These are phyloP conservation scores for Schoenoplectus tabernaemontani DNA, from an alignment of 202 grass and related monocot genomes.

Conservation along the genomic window DNA sequence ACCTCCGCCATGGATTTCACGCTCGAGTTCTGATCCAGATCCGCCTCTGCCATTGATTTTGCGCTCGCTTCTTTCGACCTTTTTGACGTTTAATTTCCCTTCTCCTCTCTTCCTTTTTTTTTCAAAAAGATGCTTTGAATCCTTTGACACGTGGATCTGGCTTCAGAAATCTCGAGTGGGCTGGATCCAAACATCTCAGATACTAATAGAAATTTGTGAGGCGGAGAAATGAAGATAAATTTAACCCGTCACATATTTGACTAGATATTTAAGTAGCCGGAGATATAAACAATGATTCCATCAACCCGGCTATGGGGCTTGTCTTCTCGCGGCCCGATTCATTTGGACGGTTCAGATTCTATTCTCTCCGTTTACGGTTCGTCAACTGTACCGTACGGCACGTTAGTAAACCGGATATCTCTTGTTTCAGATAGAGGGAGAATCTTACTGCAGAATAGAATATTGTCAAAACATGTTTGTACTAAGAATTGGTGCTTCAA, in stretches of 20 bases:
- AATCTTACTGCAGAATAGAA: neutral
- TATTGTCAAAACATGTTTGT: too few relatives aligned
- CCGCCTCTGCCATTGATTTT: neutral
- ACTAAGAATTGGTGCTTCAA: too few relatives aligned
- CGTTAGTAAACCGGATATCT: neutral
- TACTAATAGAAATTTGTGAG: neutral
- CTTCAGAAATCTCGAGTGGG: neutral
- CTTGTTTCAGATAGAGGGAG: neutral
- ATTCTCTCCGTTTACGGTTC: too few relatives aligned
- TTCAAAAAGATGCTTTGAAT: neutral
- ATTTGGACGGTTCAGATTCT: neutral
- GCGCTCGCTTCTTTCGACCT: neutral
- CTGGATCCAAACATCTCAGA: neutral
- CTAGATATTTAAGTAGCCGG: neutral
- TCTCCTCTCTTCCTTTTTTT: neutral
- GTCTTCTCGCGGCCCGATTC: neutral
- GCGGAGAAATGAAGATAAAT: neutral
- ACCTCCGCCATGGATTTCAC: conserved; percentile 1
- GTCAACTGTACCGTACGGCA: too few relatives aligned
- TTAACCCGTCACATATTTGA: neutral
- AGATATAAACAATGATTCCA: neutral
- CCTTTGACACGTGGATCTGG: neutral
- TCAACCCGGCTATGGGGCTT: neutral
- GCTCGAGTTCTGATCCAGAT: conserved; percentile 11
- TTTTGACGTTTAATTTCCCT: neutral